Conservation (phyloP, 2,329 filamentous ascomycete genomes). For the Hypomyces perniciosus region DNA sequence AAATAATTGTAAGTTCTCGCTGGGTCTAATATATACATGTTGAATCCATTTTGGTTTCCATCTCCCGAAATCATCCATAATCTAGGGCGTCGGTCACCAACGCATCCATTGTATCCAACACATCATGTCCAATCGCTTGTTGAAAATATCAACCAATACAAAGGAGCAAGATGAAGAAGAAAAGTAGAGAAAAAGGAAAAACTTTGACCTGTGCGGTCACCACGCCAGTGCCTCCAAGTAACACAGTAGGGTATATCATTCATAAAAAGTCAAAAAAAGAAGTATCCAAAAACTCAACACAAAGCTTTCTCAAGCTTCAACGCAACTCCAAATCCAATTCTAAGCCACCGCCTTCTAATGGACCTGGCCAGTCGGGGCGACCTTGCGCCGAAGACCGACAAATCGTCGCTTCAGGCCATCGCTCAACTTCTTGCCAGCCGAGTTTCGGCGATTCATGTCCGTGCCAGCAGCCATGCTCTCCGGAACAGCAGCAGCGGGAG, state of each 20-base stretch:
- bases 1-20: too few relatives aligned
- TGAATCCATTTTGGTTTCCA: too few relatives aligned
- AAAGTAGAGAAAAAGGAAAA: too few relatives aligned
- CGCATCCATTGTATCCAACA: background rate
- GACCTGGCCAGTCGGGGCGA: conserved; percentile 12
- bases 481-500: background rate
- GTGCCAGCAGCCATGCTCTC: conserved; percentile 6
- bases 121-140: background rate
- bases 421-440: conserved; percentile 38
- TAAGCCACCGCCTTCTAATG: background rate
- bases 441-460: conserved; percentile 32
- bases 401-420: conserved; percentile 50
- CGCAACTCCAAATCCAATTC: background rate
- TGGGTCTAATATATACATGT: too few relatives aligned
- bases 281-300: background rate
- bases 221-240: too few relatives aligned
- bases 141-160: background rate
- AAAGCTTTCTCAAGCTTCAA: background rate
- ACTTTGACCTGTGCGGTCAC: too few relatives aligned
- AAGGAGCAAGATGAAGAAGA: background rate
- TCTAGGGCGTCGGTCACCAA: background rate
- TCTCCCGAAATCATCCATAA: too few relatives aligned
- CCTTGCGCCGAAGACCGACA: conserved; percentile 44
- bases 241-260: background rate
- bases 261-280: conserved; percentile 1